Evolutionary conservation across 1,284 basidiomycete genomes (phyloP).

Genomic region (Coniferiporia sulphurascens): DNA sequence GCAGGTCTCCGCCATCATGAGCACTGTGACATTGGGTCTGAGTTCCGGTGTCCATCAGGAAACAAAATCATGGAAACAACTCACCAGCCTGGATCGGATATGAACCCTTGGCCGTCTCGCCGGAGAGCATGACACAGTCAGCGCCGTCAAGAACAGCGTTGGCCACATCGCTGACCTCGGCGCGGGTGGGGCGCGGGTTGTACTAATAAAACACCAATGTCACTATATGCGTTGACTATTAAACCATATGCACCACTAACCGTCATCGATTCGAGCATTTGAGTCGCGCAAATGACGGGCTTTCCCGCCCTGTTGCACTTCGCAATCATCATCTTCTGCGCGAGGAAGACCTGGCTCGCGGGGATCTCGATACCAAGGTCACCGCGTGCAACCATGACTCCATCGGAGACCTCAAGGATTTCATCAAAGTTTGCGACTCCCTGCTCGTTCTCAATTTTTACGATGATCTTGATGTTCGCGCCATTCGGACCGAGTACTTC

Average conservation of each 20-base stretch:
- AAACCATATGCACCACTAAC: constrained; percentile 38
- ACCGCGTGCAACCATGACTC: constrained; percentile 98
- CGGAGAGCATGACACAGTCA: constrained; percentile 98
- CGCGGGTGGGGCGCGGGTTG: constrained; percentile 95
- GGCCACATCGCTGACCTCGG: constrained; percentile 95
- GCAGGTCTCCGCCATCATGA: constrained; percentile 99
- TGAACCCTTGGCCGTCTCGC: constrained; percentile 93
- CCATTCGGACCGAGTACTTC: constrained; percentile 88
- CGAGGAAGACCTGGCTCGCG: constrained; percentile 94
- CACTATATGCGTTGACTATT: constrained; percentile 19
- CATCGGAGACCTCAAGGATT: constrained; percentile 88
- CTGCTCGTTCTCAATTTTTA: constrained; percentile 98
- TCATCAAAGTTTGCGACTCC: constrained; percentile 97
- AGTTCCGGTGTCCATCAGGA: too few species aligned
- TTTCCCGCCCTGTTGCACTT: constrained; percentile 97
- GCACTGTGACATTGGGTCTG: constrained; percentile 44
- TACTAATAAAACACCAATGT: constrained; percentile 43
- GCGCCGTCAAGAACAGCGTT: constrained; percentile 97
- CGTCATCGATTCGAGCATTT: constrained; percentile 99
- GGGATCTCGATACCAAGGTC: constrained; percentile 98
- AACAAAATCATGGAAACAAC: constrained; percentile 21
- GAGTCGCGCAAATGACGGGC: constrained; percentile 98
- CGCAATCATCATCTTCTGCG: constrained; percentile 99
- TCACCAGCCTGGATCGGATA: constrained; percentile 91
- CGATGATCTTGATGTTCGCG: constrained; percentile 93